Evolutionary conservation across 2,329 filamentous ascomycete genomes (phyloP).

Genomic region (Orbilia oligospora): DNA sequence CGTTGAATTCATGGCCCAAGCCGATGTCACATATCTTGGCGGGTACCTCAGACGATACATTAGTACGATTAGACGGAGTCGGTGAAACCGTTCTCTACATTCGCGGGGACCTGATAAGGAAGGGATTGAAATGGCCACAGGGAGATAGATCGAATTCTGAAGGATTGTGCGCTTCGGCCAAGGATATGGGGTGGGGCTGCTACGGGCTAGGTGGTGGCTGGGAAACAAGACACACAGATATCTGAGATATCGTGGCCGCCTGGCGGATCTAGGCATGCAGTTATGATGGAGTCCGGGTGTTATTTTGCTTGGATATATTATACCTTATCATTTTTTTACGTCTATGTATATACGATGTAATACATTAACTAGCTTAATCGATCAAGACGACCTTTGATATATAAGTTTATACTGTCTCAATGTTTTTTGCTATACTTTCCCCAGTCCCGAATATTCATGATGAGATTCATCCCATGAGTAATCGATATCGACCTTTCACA

Average conservation of each 20-base stretch:
- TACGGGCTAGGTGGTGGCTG: conserved; percentile 38
- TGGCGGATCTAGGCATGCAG: background rate
- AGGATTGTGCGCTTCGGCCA: conserved; percentile 33
- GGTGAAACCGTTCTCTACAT: conserved; percentile 47
- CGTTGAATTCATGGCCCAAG: conserved; percentile 17
- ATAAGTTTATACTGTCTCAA: too few relatives aligned
- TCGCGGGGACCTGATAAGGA: conserved; percentile 32
- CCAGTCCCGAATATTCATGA: too few relatives aligned
- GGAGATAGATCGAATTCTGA: conserved; percentile 10
- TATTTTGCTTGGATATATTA: background rate
- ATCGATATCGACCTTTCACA: too few relatives aligned
- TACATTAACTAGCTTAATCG: background rate
- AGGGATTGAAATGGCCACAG: conserved; percentile 31
- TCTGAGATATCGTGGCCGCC: conserved; percentile 9
- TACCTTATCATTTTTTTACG: background rate
- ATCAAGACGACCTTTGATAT: too few relatives aligned
- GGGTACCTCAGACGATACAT: conserved; percentile 25
- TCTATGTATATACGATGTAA: background rate
- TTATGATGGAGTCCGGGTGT: conserved; percentile 7
- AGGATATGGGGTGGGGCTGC: conserved; percentile 34
- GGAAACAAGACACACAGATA: conserved; percentile 35
- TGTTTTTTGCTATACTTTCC: too few relatives aligned
- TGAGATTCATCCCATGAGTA: too few relatives aligned
- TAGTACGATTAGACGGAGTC: conserved; percentile 42
- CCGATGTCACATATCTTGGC: conserved; percentile 44